phyloP scores from a whole-genome alignment of 768 basidiomycete species.

The Macrocybe gigantea region DNA sequence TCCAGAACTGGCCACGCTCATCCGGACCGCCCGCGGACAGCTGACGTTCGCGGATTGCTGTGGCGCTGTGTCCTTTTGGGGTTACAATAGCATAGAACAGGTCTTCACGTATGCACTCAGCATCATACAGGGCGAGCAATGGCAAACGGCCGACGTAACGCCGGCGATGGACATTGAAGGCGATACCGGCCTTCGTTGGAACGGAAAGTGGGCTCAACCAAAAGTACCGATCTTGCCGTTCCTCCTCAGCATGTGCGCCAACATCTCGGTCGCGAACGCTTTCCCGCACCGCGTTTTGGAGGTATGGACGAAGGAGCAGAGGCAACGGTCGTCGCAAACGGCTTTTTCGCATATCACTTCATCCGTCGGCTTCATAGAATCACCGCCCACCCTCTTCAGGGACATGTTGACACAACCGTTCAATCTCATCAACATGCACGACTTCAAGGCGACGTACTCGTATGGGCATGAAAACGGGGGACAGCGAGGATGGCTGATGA shows the following conservation, averaged over 20 bases:
- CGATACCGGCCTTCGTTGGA: background rate
- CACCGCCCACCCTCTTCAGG: background rate
- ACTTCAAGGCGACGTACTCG: conserved; percentile 12
- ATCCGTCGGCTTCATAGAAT: background rate
- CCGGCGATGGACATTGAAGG: conserved; percentile 2
- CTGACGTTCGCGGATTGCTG: background rate
- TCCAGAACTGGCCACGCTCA: background rate
- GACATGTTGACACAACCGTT: background rate
- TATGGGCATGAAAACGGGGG: conserved; percentile 15
- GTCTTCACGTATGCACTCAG: background rate
- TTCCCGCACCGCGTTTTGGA: conserved; percentile 3
- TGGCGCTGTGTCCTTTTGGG: background rate
- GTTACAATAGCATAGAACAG: conserved; percentile 3
- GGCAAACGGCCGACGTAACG: background rate
- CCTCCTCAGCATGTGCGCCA: background rate
- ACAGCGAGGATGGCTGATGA: conserved; percentile 10
- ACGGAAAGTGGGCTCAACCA: conserved; percentile 1
- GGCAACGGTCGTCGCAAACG: background rate
- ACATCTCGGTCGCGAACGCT: conserved; percentile 3
- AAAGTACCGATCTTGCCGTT: conserved; percentile 1
- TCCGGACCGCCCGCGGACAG: background rate
- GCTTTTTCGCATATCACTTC: no score
- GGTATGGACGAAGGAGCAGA: background rate
- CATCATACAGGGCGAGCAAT: background rate
- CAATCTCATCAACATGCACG: conserved; percentile 4